Conservation (phyloP, 768 basidiomycete species). For the Tephrocybe sp. region DNA sequence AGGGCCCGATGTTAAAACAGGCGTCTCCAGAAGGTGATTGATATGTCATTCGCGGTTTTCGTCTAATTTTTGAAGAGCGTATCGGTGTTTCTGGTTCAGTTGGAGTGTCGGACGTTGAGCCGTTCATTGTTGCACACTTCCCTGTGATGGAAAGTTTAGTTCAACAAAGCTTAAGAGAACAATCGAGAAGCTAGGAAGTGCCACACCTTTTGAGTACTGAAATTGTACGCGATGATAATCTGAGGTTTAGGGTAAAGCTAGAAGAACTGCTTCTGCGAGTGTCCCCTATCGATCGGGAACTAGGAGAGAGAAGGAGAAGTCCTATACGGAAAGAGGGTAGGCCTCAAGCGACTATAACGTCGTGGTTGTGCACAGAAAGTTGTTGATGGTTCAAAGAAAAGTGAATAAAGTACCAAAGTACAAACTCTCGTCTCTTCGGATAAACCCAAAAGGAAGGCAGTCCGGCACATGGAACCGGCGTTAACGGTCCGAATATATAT, state of each 20-base stretch:
- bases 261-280: not conserved
- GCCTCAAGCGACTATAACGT: not conserved
- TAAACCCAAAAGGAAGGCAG: constrained; percentile 14
- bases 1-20: constrained; percentile 10
- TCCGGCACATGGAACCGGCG: constrained; percentile 10
- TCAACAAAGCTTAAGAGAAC: not conserved
- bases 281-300: too few species aligned
- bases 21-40: constrained; percentile 48
- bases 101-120: not conserved
- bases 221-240: not conserved
- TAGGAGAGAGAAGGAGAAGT: not conserved
- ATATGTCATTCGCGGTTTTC: constrained; percentile 58
- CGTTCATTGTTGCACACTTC: not conserved
- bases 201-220: not conserved
- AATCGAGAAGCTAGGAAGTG: not conserved
- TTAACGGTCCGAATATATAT: not conserved
- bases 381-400: constrained; percentile 9
- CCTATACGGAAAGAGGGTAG: not conserved
- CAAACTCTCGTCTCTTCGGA: constrained; percentile 4
- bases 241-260: not conserved
- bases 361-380: not conserved
- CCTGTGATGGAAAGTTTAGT: not conserved
- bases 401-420: constrained; percentile 1
- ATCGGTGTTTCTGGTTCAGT: constrained; percentile 8
- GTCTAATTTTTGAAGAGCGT: constrained; percentile 32